Evolutionary conservation across 129 eudicot species (phyloP).

Genomic region (Rutidosis leptorrhynchoides): DNA sequence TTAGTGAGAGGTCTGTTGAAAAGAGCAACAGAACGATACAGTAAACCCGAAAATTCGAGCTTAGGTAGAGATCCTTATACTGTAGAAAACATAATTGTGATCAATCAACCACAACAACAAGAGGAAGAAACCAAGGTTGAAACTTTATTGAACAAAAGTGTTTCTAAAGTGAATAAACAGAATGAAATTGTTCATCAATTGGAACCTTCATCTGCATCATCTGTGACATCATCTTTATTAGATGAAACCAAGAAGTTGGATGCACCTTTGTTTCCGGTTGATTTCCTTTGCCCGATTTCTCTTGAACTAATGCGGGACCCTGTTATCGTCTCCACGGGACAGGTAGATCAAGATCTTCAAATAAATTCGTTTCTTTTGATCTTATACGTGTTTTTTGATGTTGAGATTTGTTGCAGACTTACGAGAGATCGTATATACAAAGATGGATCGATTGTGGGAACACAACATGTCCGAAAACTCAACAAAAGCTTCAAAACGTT

Average conservation of each 20-base stretch:
- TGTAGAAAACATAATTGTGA: conserved; percentile 21
- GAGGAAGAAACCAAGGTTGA: conserved; percentile 34
- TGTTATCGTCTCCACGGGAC: conserved; percentile 87
- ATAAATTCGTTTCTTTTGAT: neutral
- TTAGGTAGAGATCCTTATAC: conserved; percentile 42
- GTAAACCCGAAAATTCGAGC: conserved; percentile 40
- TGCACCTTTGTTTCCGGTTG: conserved; percentile 63
- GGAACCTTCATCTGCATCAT: conserved; percentile 37
- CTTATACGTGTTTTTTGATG: neutral
- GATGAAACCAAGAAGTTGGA: conserved; percentile 54
- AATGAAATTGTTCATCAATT: conserved; percentile 31
- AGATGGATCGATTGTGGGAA: conserved; percentile 87
- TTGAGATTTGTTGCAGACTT: conserved; percentile 52
- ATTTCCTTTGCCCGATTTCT: conserved; percentile 83
- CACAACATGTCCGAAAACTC: conserved; percentile 90
- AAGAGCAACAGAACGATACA: conserved; percentile 65
- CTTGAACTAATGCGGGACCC: conserved; percentile 91
- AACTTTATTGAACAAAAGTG: conserved; percentile 26
- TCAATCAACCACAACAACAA: conserved; percentile 43
- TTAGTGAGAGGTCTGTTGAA: conserved; percentile 63
- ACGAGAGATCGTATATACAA: conserved; percentile 84
- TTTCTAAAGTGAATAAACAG: conserved; percentile 24
- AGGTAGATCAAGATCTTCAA: conserved; percentile 41
- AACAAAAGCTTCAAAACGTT: conserved; percentile 61
- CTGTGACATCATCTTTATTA: conserved; percentile 26